A percentile compares a stretch with the other conserved stretches of the same genome.
Conservation (phyloP, 495 filamentous ascomycete species). For the Glonium stellatum region DNA sequence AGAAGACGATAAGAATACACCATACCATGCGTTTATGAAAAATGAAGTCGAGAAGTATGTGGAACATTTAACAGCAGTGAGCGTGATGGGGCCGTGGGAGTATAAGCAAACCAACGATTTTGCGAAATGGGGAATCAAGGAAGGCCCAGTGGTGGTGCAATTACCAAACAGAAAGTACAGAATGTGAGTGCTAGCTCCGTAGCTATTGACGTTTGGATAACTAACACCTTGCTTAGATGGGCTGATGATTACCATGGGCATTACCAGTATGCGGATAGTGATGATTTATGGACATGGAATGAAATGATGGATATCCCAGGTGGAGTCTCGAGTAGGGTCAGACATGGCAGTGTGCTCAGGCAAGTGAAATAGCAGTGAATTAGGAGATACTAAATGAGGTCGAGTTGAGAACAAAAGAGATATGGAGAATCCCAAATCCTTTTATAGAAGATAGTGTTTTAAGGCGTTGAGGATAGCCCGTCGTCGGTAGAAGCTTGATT, state of each 20-base stretch:
- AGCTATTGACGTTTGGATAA: not conserved
- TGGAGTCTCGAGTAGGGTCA: not conserved
- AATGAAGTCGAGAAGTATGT: not conserved
- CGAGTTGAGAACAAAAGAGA: no score
- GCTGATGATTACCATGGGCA: not conserved
- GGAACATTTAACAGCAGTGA: not conserved
- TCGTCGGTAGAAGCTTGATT: no score
- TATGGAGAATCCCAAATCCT: no score
- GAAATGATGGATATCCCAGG: not conserved
- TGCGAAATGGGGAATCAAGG: not conserved
- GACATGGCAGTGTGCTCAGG: not conserved
- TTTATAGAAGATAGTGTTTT: no score
- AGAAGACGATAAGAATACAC: not conserved
- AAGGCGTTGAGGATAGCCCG: no score
- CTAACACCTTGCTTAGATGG: not conserved
- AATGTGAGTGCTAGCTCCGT: not conserved
- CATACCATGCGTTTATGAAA: constrained; percentile 1
- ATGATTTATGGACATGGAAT: not conserved
- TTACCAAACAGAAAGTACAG: not conserved
- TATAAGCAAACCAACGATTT: not conserved
- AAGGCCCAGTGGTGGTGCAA: not conserved
- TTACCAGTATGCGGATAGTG: not conserved
- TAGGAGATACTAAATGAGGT: not conserved
- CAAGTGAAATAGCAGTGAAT: constrained; percentile 1
- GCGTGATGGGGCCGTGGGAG: not conserved